A percentile compares a stretch with the other conserved stretches of the same genome.
Evolutionary conservation across 2,329 filamentous ascomycete species (phyloP).

Genomic region (Penicillium janthinellum): DNA sequence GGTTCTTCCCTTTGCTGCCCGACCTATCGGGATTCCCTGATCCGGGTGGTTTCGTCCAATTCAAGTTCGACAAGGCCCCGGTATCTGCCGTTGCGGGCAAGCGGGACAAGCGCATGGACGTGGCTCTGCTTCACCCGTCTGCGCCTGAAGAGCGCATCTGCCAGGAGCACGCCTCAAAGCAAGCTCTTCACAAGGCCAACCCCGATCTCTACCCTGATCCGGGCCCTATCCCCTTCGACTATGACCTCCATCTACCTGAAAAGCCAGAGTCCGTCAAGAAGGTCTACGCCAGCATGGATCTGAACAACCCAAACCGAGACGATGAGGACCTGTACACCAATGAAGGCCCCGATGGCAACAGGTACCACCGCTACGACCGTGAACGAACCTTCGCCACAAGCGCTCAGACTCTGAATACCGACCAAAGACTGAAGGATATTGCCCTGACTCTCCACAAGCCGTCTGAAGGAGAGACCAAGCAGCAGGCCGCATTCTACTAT

Average conservation of each 20-base stretch:
- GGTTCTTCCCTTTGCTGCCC: slow-evolving; percentile 62
- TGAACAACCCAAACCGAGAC: slow-evolving; percentile 56
- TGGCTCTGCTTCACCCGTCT: slow-evolving; percentile 58
- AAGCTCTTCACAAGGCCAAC: slow-evolving; percentile 52
- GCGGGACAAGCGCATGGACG: slow-evolving; percentile 63
- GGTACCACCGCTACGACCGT: slow-evolving; percentile 58
- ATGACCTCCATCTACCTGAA: slow-evolving; percentile 61
- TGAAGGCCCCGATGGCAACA: slow-evolving; percentile 45
- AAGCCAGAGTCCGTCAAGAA: slow-evolving; percentile 50
- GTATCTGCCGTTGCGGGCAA: slow-evolving; percentile 49
- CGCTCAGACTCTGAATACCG: slow-evolving; percentile 53
- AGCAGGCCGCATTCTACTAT: slow-evolving; percentile 64
- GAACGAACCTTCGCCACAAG: slow-evolving; percentile 63
- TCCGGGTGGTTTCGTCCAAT: slow-evolving; percentile 59
- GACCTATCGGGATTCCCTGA: slow-evolving; percentile 63
- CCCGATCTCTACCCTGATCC: slow-evolving; percentile 54
- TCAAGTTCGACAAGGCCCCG: slow-evolving; percentile 65
- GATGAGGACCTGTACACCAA: slow-evolving; percentile 54
- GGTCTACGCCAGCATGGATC: slow-evolving; percentile 59
- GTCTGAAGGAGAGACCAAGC: slow-evolving; percentile 37
- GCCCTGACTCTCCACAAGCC: slow-evolving; percentile 62
- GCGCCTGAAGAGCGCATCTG: slow-evolving; percentile 51
- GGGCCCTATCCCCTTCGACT: slow-evolving; percentile 58
- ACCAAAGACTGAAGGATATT: slow-evolving; percentile 58
- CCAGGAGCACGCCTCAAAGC: slow-evolving; percentile 52